Conservation (phyloP, 345 rosid species). For the Ailanthus altissimus region DNA sequence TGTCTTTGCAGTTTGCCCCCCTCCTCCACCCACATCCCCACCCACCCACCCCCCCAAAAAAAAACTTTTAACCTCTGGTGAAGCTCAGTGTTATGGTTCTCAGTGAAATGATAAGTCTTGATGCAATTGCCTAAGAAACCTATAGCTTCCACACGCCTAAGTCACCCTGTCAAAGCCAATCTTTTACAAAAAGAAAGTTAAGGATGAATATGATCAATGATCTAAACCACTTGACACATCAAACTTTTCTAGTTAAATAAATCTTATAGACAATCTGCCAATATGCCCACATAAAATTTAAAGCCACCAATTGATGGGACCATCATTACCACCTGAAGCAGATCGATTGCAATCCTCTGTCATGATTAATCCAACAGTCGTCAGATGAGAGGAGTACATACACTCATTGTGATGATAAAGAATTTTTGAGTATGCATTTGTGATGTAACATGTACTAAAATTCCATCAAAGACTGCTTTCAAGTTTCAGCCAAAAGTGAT, state of each 20-base stretch:
- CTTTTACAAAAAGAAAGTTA: neutral
- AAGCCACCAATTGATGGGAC: constrained; percentile 28
- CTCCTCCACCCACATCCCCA: no score
- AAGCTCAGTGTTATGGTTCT: neutral
- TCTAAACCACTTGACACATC: constrained; percentile 10
- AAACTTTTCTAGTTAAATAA: constrained; percentile 9
- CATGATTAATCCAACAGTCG: constrained; percentile 37
- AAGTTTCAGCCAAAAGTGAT: neutral
- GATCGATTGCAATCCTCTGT: constrained; percentile 34
- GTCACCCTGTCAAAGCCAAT: neutral
- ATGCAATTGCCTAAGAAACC: neutral
- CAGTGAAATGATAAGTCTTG: neutral
- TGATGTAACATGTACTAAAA: neutral
- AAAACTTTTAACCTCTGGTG: neutral
- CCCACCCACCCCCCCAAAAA: no score
- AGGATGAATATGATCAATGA: constrained; percentile 15
- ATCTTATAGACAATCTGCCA: neutral
- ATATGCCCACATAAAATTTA: constrained; percentile 9
- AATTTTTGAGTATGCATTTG: neutral
- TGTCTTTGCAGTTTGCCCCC: neutral
- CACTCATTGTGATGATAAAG: neutral
- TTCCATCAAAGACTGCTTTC: neutral
- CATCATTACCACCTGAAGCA: constrained; percentile 32
- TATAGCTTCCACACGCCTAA: no score
- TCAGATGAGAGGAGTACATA: neutral